Conservation (phyloP, 345 rosid species). For the Luvunga scandens region DNA sequence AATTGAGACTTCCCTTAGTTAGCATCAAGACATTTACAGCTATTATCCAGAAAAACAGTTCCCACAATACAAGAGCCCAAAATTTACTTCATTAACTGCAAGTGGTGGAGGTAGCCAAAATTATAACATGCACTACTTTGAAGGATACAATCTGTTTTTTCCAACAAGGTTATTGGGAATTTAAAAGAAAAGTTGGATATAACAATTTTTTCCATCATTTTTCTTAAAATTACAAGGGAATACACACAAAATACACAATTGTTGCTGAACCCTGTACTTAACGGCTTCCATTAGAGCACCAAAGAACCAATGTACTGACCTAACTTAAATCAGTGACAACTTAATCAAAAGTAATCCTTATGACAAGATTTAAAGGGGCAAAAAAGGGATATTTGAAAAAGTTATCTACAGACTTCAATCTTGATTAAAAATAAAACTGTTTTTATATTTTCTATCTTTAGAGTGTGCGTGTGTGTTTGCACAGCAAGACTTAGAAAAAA, state of each 20-base stretch:
- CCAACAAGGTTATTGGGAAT: background rate
- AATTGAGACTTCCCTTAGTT: conserved; percentile 11
- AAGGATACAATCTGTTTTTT: background rate
- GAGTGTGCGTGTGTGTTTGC: background rate
- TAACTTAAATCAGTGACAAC: background rate
- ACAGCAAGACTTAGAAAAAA: background rate
- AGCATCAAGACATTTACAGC: background rate
- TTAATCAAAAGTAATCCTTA: background rate
- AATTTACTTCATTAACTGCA: background rate
- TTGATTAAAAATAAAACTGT: background rate
- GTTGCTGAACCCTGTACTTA: background rate
- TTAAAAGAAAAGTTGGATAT: background rate
- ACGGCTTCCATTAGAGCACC: background rate
- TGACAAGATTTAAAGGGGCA: background rate
- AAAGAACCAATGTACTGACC: background rate
- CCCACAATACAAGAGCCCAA: background rate
- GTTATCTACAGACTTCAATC: background rate
- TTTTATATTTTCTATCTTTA: too few species aligned
- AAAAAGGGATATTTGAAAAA: background rate
- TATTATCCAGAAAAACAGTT: background rate
- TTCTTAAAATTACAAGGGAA: background rate
- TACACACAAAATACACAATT: background rate
- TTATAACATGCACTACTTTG: background rate
- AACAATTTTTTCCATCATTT: background rate
- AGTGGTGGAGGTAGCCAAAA: background rate